These are phyloP conservation scores for Wickerhamomyces sydowiorum DNA, from an alignment of 805 yeast genomes.

Conservation along the genomic window DNA sequence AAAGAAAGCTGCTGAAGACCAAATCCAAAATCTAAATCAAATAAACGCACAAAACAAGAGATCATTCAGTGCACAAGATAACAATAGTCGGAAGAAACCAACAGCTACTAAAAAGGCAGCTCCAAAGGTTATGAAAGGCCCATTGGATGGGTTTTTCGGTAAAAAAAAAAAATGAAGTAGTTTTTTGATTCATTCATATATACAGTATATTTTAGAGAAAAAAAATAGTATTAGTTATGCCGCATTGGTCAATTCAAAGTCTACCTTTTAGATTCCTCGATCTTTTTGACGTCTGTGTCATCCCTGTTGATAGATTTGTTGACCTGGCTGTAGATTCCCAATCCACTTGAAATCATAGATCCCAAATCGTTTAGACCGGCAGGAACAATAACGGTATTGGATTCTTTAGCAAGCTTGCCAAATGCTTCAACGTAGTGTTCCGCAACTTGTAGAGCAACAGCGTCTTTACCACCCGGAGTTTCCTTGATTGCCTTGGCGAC, in stretches of 20 bases:
- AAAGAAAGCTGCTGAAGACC: conserved; percentile 26
- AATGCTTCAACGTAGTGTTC: conserved; percentile 80
- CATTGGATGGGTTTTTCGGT: conserved; percentile 59
- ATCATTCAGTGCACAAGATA: conserved; percentile 18
- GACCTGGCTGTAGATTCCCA: conserved; percentile 62
- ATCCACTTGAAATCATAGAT: conserved; percentile 67
- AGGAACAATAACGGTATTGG: conserved; percentile 74
- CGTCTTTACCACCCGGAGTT: conserved; percentile 68
- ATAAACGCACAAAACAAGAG: conserved; percentile 14
- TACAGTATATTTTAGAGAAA: conserved; percentile 1
- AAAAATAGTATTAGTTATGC: background rate
- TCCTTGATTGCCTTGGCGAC: conserved; percentile 63
- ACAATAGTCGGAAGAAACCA: conserved; percentile 14
- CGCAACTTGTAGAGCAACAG: conserved; percentile 75
- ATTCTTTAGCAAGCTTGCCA: conserved; percentile 75
- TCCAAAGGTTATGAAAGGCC: conserved; percentile 58
- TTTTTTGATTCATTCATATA: background rate
- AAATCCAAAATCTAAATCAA: conserved; percentile 22
- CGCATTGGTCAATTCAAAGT: no score
- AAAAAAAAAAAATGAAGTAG: conserved; percentile 29
- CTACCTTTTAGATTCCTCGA: conserved; percentile 5
- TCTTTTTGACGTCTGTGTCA: background rate
- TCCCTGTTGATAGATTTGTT: conserved; percentile 15
- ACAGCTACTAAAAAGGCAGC: conserved; percentile 28
- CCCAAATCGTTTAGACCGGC: conserved; percentile 71